phyloP scores from a whole-genome alignment of 2,329 filamentous ascomycete genomes.

The Monilinia fructigena region DNA sequence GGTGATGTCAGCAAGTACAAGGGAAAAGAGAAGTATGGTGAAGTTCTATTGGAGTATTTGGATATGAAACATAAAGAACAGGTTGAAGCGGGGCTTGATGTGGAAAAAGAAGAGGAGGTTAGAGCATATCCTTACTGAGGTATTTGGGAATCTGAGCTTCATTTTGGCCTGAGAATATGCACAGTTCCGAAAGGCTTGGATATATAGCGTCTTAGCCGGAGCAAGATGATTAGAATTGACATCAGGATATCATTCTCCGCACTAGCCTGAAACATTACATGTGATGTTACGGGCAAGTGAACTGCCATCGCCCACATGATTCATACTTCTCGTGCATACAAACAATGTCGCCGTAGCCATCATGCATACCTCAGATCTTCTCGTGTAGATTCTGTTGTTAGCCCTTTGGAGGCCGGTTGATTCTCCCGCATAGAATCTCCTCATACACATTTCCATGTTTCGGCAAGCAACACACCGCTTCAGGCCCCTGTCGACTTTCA shows the following conservation, averaged over 20 bases:
- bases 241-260: background rate
- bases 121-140: slow-evolving; percentile 57
- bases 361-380: background rate
- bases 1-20: slow-evolving; percentile 76
- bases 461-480: background rate
- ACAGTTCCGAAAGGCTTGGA: background rate
- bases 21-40: slow-evolving; percentile 70
- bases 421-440: background rate
- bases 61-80: slow-evolving; percentile 74
- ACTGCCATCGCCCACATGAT: no score
- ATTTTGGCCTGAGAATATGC: background rate
- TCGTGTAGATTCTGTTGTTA: background rate
- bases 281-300: background rate
- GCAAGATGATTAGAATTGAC: background rate
- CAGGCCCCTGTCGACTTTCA: no score
- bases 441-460: background rate
- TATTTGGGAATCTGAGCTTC: background rate
- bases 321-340: background rate
- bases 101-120: slow-evolving; percentile 59
- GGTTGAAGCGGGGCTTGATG: slow-evolving; percentile 62
- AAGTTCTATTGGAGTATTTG: slow-evolving; percentile 73
- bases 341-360: background rate
- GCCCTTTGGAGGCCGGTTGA: no score
- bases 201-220: background rate
- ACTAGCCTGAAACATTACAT: background rate